Evolutionary conservation across 2,329 filamentous ascomycete genomes (phyloP), one percentile per base, ranked within the genome.

Genomic region (Gremmenia infestans): DNA sequence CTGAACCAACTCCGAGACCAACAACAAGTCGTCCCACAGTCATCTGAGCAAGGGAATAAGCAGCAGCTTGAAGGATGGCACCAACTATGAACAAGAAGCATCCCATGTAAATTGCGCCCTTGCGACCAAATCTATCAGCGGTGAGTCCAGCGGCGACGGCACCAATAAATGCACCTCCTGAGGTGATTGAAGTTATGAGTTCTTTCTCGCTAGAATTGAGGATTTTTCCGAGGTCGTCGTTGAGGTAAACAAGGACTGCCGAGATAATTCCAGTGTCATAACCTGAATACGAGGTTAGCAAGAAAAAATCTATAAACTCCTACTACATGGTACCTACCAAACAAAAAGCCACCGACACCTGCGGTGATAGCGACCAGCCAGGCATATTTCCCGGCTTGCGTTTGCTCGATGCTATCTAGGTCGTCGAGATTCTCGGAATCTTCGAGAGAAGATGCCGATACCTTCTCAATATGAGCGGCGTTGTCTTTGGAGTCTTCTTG

Each of bases 1-100:
- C 85, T 67, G 87, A 78, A 60, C 86, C 86, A 70, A 89, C 85
- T 3, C 85, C 86, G 22, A 89, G 72, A 74, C 86, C 86, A 57
- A 89, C 85, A 54, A 89, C 72, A 14, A 85, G 82, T 66, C 86
- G 79, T 35, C 86, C 86, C 54, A 79, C 83, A 61, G 89, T 85
- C 69, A 89, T 89, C 67, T 79, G 79, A 42, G 79, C 85, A 42
- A 89, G 76, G 60, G 81, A 81, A 56, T 79, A 77, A 54, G 73
- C 72, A 5, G 85, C 84, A 2, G 83, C 71, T 70, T 89, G 86
- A 73, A 89, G 78, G 61, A 88, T 81, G 2, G 85, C 88, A 12
- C 85, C 82, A 52, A 87, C 74, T 60, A 89, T 82, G 54, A 86
- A 86, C 50, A 88, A 70, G 45, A 82, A 67, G 63, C 84, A 86